Conservation (phyloP, 1,284 basidiomycete species). For the Irpex sp. region DNA sequence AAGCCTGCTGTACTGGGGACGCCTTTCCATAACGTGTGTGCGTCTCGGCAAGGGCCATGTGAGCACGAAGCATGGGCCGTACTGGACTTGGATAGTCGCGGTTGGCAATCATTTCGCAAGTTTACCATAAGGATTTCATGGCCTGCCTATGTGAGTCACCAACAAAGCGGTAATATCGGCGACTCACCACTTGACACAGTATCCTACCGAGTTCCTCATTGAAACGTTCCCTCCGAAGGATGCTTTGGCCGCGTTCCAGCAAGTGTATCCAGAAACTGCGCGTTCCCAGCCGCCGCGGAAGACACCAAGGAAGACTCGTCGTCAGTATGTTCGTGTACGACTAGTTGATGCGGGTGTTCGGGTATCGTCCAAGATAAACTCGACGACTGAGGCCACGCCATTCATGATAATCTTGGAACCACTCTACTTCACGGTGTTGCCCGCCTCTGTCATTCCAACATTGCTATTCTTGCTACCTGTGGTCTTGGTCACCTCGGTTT, state of each 20-base stretch:
- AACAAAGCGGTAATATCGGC: neutral
- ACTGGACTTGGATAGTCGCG: conserved; percentile 44
- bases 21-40: conserved; percentile 23
- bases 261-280: neutral
- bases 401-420: conserved; percentile 58
- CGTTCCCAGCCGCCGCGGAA: conserved; percentile 11
- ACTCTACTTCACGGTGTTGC: conserved; percentile 53
- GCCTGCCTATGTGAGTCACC: conserved; percentile 58
- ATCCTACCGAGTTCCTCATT: conserved; percentile 27
- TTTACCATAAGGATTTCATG: conserved; percentile 65
- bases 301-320: conserved; percentile 29
- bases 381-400: conserved; percentile 30
- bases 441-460: conserved; percentile 46
- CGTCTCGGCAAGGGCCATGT: conserved; percentile 27
- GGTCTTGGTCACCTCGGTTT: conserved; percentile 9
- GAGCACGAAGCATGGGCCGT: conserved; percentile 53
- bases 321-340: conserved; percentile 52
- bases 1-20: conserved; percentile 42
- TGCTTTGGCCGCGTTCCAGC: conserved; percentile 1
- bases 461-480: conserved; percentile 17
- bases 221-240: conserved; percentile 19
- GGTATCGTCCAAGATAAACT: conserved; percentile 28
- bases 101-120: conserved; percentile 42
- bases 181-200: conserved; percentile 17
- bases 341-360: conserved; percentile 47